Base-by-base conservation (phyloP, 129 eudicot species). In the Centella asiatica region DNA sequence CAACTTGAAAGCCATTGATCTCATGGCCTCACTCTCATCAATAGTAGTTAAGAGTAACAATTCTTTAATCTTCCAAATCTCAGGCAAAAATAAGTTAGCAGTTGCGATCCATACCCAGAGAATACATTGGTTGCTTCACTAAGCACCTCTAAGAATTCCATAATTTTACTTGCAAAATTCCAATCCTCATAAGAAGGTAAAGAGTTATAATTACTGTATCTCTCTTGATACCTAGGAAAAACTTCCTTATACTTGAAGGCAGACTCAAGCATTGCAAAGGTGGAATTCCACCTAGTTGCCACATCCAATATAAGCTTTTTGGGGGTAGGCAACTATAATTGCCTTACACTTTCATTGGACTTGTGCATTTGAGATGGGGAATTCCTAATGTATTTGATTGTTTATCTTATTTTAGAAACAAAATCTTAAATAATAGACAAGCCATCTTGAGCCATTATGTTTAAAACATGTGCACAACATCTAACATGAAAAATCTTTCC, bases 401-500 rank as follows among this genome's bases (percentile, higher is more conserved):
- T 53, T 0, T 28, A 29, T 2, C 68, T 27, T 5, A 73, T 28
- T 1, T 14, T 32, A 1, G 20, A 55, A 6, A 50, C 13, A 2
- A 17, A 2, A 17, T 10, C 42, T 1, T 23, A 18, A 1, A 55
- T 46, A 15, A 11, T 22, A 14, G 15, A 22, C 5, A 72, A 18
- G 3, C 71, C 71, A 26, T 55, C 61, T 54, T 72, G 71, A 26
- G 44, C 71, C 20, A 72, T 20, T 0, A 72, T 44, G 39, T 72
- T 70, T 1, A 70, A 12, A 24, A 70, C 46, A 60, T 70, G 74
- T 22, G 74, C 50, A 57, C 60, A 46, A 51, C 70, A 72, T 18
- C 70, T 45, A 25, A 63, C 26, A 44, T 72, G 71, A 17, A 72
- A 57, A 14, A 62, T 44, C 12, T 13, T n/a, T 14, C 64, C 59